Evolutionary conservation across 441 rosid species (phyloP).

Genomic region (Hura crepitans): DNA sequence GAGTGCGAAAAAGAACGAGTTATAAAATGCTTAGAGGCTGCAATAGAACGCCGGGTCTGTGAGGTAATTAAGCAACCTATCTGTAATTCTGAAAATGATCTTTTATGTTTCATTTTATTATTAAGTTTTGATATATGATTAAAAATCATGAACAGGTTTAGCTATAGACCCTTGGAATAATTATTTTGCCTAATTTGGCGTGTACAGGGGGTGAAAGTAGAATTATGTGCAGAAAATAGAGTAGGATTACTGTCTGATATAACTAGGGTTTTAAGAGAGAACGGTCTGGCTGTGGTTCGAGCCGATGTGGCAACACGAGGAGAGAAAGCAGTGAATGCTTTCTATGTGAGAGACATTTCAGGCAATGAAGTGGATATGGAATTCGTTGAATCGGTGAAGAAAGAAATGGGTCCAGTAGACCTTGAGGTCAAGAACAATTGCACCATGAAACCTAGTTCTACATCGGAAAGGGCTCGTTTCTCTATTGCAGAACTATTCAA

Average conservation of each 20-base stretch:
- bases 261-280: slow-evolving; percentile 44
- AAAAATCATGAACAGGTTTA: too few species aligned
- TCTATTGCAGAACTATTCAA: slow-evolving; percentile 49
- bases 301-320: slow-evolving; percentile 52
- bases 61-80: slow-evolving; percentile 27
- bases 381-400: slow-evolving; percentile 54
- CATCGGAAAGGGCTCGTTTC: slow-evolving; percentile 26
- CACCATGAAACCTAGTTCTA: neutral
- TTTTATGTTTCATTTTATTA: too few species aligned
- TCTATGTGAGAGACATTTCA: slow-evolving; percentile 50
- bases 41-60: slow-evolving; percentile 48
- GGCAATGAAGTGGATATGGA: slow-evolving; percentile 62
- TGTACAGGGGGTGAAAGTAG: slow-evolving; percentile 37
- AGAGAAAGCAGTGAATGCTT: slow-evolving; percentile 45
- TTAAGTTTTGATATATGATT: too few species aligned
- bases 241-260: slow-evolving; percentile 44
- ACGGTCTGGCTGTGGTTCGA: slow-evolving; percentile 43
- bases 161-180: too few species aligned
- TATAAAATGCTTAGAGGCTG: slow-evolving; percentile 49
- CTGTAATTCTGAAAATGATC: too few species aligned
- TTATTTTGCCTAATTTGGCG: too few species aligned
- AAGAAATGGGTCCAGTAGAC: slow-evolving; percentile 56
- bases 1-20: slow-evolving; percentile 44
- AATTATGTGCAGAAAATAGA: slow-evolving; percentile 40
- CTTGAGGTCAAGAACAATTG: slow-evolving; percentile 40